A percentile compares a stretch with the other conserved stretches of the same genome.
Conservation (phyloP, 768 basidiomycete species). For the Candolleomyces aberdarensis region DNA sequence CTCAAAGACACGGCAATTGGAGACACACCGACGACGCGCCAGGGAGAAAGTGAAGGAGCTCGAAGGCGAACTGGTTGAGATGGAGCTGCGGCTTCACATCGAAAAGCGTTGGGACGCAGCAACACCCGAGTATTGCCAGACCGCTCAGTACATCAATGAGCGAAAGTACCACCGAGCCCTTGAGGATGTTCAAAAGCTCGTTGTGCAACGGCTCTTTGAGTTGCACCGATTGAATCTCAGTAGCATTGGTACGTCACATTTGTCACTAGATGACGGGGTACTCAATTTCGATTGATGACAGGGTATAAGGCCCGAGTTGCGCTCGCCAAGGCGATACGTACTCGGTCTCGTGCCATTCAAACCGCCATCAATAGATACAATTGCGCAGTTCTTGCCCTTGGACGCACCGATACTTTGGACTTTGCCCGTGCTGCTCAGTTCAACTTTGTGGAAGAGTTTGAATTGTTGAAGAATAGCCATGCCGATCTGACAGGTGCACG, state of each 20-base stretch:
- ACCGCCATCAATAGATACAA: conserved; percentile 31
- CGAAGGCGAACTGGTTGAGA: not conserved
- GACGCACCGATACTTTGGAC: conserved; percentile 16
- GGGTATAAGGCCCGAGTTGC: conserved; percentile 31
- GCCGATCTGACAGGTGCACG: conserved; percentile 22
- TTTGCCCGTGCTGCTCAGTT: conserved; percentile 18
- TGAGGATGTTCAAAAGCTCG: conserved; percentile 29
- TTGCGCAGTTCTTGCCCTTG: conserved; percentile 15
- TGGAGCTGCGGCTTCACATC: not conserved
- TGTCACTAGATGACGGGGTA: no score
- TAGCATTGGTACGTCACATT: conserved; percentile 25
- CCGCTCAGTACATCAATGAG: conserved; percentile 3
- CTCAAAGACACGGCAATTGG: not conserved
- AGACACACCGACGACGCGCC: conserved; percentile 1
- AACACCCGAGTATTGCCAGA: not conserved
- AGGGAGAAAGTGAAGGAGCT: not conserved
- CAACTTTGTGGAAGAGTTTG: conserved; percentile 22
- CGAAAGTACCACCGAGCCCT: conserved; percentile 21
- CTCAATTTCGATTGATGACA: conserved; percentile 10
- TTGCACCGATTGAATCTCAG: conserved; percentile 34
- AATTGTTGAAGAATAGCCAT: conserved; percentile 26
- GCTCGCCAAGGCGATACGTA: conserved; percentile 30
- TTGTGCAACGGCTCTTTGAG: conserved; percentile 33
- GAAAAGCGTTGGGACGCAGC: not conserved
- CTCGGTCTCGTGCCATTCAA: conserved; percentile 26